phyloP scores from a whole-genome alignment of 441 rosid species.

The Manihot esculenta region DNA sequence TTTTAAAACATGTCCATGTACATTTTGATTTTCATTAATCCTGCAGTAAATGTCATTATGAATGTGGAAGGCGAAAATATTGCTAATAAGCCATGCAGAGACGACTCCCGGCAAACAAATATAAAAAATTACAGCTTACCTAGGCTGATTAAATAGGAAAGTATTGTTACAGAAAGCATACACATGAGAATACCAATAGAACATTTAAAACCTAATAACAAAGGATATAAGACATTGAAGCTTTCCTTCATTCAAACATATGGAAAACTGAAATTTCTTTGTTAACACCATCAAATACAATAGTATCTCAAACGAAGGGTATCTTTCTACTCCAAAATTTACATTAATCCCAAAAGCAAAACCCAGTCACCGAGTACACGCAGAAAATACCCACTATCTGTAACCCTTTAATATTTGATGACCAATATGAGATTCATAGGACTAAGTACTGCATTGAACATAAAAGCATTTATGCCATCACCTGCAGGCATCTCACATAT shows the following conservation, averaged over 20 bases:
- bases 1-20: too few relatives aligned
- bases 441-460: neutral
- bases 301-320: constrained; percentile 4
- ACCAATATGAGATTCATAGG: neutral
- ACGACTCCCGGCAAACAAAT: neutral
- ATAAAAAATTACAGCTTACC: neutral
- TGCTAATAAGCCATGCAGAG: neutral
- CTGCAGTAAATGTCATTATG: neutral
- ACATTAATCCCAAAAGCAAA: neutral
- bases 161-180: neutral
- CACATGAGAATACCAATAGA: neutral
- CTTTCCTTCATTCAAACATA: too few relatives aligned
- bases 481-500: constrained; percentile 99
- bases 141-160: neutral
- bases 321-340: neutral
- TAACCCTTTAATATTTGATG: neutral
- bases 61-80: neutral
- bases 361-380: neutral
- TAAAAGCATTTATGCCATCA: constrained; percentile 28
- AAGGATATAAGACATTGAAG: neutral
- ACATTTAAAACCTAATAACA: neutral
- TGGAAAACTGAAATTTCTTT: too few relatives aligned
- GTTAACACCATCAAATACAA: neutral
- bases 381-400: constrained; percentile 5
- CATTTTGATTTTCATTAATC: too few relatives aligned